phyloP scores from a whole-genome alignment of 768 basidiomycete genomes.

The Russula foetens region DNA sequence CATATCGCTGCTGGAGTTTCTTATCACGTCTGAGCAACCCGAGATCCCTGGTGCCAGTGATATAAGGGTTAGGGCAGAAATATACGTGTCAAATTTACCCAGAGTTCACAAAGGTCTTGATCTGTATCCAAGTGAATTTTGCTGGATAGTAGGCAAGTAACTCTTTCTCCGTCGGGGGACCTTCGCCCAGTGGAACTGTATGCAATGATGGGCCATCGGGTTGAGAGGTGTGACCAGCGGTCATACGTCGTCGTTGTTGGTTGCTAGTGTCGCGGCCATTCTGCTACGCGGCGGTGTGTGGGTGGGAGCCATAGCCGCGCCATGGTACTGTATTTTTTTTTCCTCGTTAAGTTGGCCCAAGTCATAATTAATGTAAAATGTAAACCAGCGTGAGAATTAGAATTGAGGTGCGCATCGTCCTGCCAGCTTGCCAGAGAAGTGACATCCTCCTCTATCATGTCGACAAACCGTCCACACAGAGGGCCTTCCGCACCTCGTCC shows the following conservation, averaged over 20 bases:
- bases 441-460: background rate
- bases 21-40: constrained; percentile 71
- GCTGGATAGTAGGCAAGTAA: constrained; percentile 61
- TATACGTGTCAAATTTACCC: constrained; percentile 38
- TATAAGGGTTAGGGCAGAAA: background rate
- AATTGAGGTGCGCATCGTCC: too few species aligned
- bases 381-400: too few species aligned
- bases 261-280: background rate
- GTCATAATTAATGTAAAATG: too few species aligned
- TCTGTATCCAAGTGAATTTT: constrained; percentile 66
- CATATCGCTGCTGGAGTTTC: constrained; percentile 59
- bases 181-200: constrained; percentile 39
- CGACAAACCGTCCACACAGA: background rate
- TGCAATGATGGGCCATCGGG: background rate
- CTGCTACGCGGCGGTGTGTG: background rate
- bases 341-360: too few species aligned
- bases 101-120: constrained; percentile 72
- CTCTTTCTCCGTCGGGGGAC: constrained; percentile 63
- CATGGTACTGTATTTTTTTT: too few species aligned
- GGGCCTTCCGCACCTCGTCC: background rate
- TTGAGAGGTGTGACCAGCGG: background rate
- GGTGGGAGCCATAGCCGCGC: too few species aligned
- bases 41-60: constrained; percentile 48
- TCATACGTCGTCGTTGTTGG: background rate
- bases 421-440: background rate